These are phyloP conservation scores for Eucalyptus tenuipes DNA, from an alignment of 345 rosid genomes.

Conservation along the genomic window DNA sequence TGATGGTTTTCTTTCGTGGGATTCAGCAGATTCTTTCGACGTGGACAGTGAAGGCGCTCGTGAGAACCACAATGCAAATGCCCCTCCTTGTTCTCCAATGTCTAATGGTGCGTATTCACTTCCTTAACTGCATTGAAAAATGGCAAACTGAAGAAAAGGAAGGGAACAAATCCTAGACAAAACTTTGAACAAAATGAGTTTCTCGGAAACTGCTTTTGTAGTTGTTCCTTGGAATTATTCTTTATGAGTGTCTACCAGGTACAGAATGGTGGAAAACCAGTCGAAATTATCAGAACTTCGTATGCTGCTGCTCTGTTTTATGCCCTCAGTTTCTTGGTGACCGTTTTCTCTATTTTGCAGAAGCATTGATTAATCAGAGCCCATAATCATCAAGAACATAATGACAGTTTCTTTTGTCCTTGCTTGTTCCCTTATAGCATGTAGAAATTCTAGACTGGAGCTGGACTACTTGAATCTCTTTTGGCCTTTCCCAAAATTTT, in stretches of 20 bases:
- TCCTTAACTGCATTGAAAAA: neutral
- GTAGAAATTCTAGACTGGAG: neutral
- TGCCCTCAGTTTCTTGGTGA: neutral
- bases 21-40: conserved; percentile 34
- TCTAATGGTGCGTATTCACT: conserved; percentile 30
- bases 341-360: neutral
- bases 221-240: neutral
- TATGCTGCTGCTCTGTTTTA: neutral
- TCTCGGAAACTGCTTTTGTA: neutral
- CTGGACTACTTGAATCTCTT: neutral
- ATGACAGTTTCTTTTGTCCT: neutral
- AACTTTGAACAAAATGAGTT: neutral
- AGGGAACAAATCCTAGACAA: neutral
- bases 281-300: neutral
- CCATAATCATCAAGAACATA: neutral
- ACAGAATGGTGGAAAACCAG: neutral
- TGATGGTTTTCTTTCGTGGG: neutral
- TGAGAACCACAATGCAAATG: conserved; percentile 4
- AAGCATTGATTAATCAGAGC: neutral
- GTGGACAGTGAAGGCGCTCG: conserved; percentile 10
- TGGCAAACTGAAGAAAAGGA: neutral
- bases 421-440: neutral
- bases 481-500: neutral
- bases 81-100: conserved; percentile 36
- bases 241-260: neutral